Base-by-base conservation (phyloP, 176 grass and related monocot species). In the Triticum monococcum region DNA sequence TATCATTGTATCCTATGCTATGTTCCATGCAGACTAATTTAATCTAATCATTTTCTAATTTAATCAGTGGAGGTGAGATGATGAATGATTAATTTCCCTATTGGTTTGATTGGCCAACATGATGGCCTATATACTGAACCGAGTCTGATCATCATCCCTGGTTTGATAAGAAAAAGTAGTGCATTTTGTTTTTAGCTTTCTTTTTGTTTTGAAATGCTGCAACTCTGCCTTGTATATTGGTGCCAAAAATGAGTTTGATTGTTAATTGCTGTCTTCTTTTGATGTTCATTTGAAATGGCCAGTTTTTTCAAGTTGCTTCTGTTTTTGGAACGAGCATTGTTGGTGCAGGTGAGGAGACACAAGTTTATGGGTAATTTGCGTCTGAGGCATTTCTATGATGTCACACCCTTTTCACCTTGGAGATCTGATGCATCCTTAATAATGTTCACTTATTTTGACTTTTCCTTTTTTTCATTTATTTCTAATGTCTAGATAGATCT, bases 361-460 rank as follows among this genome's bases (percentile, higher is more conserved):
- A 26, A 85, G 88, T 60, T 81, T 83, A 89, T 89, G 83, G 82
- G 77, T 89, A 89, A 85, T 89, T 89, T 89, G 88, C 88, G 17
- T 89, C 88, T 89, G 83, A 89, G 77, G 4, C 82, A 35, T 77
- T 35, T 89, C 69, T 28, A 28, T 28, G 28, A 56, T 56, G 17
- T 20, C 52, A 56, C 17, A 18, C 2, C 52, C 17, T 56, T 56
- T 56, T 17, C 52, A 28, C 28, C 28, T 28, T 28, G 28, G 28
- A 28, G 28, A 28, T 28, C 28, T 28, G 28, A 28, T 28, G 28
- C 28, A 28, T 28, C 28, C 28, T 28, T 28, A 28, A 28, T 28
- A 28, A 28, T 28, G 28, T 28, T 28, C 28, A 28, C 12, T 48
- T 48, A 48, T 14, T 48, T 48, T 48, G 45, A 48, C 4, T 45